phyloP scores from a whole-genome alignment of 768 basidiomycete species.

The Pleurotus citrinopileatus region DNA sequence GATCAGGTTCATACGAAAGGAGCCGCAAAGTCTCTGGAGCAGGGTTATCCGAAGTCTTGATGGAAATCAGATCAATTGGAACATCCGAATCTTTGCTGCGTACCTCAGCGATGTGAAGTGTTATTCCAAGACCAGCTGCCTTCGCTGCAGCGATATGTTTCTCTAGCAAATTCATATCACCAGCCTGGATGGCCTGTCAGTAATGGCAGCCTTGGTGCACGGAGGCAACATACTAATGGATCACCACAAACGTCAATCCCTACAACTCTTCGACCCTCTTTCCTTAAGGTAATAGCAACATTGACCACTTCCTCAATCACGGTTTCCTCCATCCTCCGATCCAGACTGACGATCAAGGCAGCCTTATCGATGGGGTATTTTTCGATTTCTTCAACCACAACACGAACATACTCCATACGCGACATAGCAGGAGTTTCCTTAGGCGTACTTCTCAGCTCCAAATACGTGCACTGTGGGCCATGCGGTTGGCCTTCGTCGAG shows the following conservation, averaged over 20 bases:
- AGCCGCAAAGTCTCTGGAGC: conserved; percentile 57
- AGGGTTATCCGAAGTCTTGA: conserved; percentile 32
- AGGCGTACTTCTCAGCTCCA: conserved; percentile 86
- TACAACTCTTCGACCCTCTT: conserved; percentile 60
- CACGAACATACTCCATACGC: conserved; percentile 55
- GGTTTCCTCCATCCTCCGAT: conserved; percentile 57
- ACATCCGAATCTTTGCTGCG: neutral
- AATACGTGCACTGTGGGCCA: conserved; percentile 58
- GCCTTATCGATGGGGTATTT: conserved; percentile 47
- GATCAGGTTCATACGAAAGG: conserved; percentile 59
- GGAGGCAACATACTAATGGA: conserved; percentile 38
- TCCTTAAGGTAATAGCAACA: conserved; percentile 52
- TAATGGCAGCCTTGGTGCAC: neutral
- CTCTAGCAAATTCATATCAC: conserved; percentile 50
- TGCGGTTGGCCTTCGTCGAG: conserved; percentile 35
- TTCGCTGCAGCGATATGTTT: conserved; percentile 53
- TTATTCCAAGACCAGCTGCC: conserved; percentile 63
- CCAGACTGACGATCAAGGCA: conserved; percentile 72
- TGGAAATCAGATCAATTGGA: neutral
- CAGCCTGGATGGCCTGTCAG: conserved; percentile 30
- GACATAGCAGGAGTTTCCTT: conserved; percentile 56
- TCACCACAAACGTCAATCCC: conserved; percentile 84
- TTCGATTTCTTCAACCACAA: conserved; percentile 66
- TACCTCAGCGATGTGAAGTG: conserved; percentile 84
- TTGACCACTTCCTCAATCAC: conserved; percentile 55